phyloP scores from a whole-genome alignment of 768 basidiomycete species.

The Coprinopsis cinerea region DNA sequence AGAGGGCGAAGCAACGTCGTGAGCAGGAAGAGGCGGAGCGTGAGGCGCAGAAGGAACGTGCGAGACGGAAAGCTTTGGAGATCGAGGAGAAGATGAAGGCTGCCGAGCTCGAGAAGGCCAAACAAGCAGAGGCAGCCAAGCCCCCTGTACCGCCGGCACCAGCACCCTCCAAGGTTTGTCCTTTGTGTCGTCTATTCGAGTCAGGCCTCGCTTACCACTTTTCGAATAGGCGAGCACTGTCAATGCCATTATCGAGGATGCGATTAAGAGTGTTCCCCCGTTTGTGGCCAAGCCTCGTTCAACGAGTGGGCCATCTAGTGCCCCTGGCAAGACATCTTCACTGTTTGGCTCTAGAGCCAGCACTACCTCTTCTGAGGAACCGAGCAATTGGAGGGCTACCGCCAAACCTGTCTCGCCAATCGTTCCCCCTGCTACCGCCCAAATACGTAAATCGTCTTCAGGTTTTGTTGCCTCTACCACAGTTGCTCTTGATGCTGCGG shows the following conservation, averaged over 20 bases:
- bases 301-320: constrained; percentile 7
- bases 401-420: constrained; percentile 27
- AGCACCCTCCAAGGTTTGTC: neutral
- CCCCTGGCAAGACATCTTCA: neutral
- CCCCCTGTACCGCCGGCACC: constrained; percentile 4
- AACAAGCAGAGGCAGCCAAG: constrained; percentile 15
- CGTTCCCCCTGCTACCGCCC: constrained; percentile 16
- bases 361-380: constrained; percentile 27
- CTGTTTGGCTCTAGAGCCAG: neutral
- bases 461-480: constrained; percentile 29
- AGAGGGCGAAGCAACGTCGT: constrained; percentile 72
- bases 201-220: neutral
- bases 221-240: constrained; percentile 33
- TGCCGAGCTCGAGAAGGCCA: constrained; percentile 31
- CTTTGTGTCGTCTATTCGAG: neutral
- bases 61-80: constrained; percentile 72
- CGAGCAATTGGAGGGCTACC: constrained; percentile 66
- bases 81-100: constrained; percentile 62
- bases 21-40: constrained; percentile 82
- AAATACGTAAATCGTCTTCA: constrained; percentile 15
- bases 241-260: constrained; percentile 39
- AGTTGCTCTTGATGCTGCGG: constrained; percentile 36
- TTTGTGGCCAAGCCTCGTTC: neutral
- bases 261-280: constrained; percentile 23
- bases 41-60: constrained; percentile 74